Conservation (phyloP, 2,329 filamentous ascomycete genomes). For the Coniochaeta pulveracea region DNA sequence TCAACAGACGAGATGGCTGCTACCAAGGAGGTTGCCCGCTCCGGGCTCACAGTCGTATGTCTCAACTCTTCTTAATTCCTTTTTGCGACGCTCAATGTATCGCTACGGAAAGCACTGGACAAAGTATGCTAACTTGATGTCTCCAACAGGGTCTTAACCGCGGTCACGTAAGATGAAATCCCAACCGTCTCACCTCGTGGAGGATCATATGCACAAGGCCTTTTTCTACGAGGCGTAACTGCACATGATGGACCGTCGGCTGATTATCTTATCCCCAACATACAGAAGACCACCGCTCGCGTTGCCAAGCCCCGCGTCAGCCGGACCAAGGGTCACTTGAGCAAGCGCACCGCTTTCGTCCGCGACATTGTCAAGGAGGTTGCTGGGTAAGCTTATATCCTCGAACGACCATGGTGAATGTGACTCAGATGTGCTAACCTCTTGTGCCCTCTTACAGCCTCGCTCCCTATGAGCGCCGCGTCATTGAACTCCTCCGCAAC, state of each 20-base stretch:
- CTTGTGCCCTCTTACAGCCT: slow-evolving; percentile 37
- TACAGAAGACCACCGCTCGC: slow-evolving; percentile 73
- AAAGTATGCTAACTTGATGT: neutral
- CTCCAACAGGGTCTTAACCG: slow-evolving; percentile 37
- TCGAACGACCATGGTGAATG: neutral
- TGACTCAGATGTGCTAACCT: no score
- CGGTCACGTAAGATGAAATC: slow-evolving; percentile 44
- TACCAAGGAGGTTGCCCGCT: slow-evolving; percentile 42
- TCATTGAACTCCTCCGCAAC: slow-evolving; percentile 98
- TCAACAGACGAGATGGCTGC: slow-evolving; percentile 33
- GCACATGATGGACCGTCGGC: slow-evolving; percentile 49
- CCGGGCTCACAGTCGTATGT: slow-evolving; percentile 42
- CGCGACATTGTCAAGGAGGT: slow-evolving; percentile 98
- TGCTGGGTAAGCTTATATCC: slow-evolving; percentile 58
- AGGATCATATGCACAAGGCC: slow-evolving; percentile 50
- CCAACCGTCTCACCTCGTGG: slow-evolving; percentile 59
- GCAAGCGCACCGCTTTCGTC: slow-evolving; percentile 95
- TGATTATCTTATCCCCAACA: slow-evolving; percentile 14
- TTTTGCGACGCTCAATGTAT: neutral
- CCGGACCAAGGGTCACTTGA: slow-evolving; percentile 87
- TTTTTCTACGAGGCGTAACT: slow-evolving; percentile 19
- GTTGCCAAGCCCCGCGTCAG: slow-evolving; percentile 69
- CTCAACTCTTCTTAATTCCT: neutral
- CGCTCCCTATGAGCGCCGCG: slow-evolving; percentile 92
- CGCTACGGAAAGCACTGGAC: neutral